Evolutionary conservation across 2,329 filamentous ascomycete genomes (phyloP).

Genomic region (Sphaerulina populicola): DNA sequence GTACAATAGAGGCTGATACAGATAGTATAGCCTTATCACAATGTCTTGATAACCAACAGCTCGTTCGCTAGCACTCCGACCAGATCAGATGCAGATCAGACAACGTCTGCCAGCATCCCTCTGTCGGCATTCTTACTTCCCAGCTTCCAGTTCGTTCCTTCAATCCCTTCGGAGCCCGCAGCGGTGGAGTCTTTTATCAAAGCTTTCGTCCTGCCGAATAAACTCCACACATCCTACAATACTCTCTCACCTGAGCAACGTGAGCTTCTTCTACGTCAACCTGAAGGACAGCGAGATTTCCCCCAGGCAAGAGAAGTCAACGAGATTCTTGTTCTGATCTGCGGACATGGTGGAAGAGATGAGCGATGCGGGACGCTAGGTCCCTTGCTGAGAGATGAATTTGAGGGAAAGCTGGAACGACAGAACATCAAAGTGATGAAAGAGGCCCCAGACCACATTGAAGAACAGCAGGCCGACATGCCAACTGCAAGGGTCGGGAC

Average conservation of each 20-base stretch:
- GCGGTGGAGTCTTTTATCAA: conserved; percentile 50
- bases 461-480: conserved; percentile 9
- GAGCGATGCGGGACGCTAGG: conserved; percentile 73
- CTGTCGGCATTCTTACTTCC: conserved; percentile 71
- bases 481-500: conserved; percentile 54
- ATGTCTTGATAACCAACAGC: conserved; percentile 65
- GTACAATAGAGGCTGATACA: conserved; percentile 17
- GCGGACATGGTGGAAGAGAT: conserved; percentile 78
- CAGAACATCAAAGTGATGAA: conserved; percentile 44
- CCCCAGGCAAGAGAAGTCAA: conserved; percentile 52
- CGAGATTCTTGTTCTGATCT: conserved; percentile 73
- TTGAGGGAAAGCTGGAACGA: conserved; percentile 51
- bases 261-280: conserved; percentile 39
- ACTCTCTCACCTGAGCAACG: conserved; percentile 48
- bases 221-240: conserved; percentile 55
- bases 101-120: conserved; percentile 21
- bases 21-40: conserved; percentile 64
- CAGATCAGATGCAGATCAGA: conserved; percentile 24
- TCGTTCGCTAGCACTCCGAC: conserved; percentile 55
- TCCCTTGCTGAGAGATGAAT: conserved; percentile 62
- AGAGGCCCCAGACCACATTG: conserved; percentile 29
- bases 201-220: conserved; percentile 57
- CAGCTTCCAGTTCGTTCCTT: conserved; percentile 70
- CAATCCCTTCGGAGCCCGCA: conserved; percentile 55
- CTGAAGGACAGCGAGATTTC: conserved; percentile 42